Conservation (phyloP, 2,329 filamentous ascomycete species). For the Diaporthe sp. region DNA sequence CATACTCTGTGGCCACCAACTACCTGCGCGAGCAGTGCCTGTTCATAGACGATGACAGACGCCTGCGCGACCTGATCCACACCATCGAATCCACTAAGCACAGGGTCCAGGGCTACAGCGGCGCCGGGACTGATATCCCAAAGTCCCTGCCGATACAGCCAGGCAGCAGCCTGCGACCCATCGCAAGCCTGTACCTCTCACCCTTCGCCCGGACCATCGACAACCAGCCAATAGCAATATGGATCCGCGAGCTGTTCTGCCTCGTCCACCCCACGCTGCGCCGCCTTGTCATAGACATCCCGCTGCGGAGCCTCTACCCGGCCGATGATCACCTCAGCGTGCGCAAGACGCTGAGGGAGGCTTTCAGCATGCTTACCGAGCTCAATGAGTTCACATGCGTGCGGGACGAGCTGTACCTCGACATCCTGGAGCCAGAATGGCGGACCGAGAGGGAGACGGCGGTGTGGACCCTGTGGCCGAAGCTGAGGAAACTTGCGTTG, state of each 20-base stretch:
- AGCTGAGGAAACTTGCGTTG: conserved; percentile 58
- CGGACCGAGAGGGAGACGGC: conserved; percentile 47
- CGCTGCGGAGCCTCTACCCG: conserved; percentile 59
- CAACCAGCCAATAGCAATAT: conserved; percentile 56
- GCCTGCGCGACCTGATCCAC: conserved; percentile 52
- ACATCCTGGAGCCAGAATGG: conserved; percentile 43
- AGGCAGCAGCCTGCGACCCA: conserved; percentile 49
- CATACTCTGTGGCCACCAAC: conserved; percentile 56
- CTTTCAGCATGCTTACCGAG: conserved; percentile 57
- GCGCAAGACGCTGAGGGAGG: conserved; percentile 58
- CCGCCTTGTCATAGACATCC: conserved; percentile 63
- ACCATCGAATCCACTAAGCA: conserved; percentile 51
- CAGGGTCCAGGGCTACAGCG: conserved; percentile 42
- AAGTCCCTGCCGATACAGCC: conserved; percentile 41
- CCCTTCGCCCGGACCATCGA: conserved; percentile 55
- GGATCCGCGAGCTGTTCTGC: conserved; percentile 59
- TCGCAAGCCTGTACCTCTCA: conserved; percentile 58
- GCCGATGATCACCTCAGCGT: conserved; percentile 58
- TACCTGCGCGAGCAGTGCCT: conserved; percentile 62
- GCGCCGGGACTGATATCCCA: background rate
- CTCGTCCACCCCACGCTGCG: conserved; percentile 56
- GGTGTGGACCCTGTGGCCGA: conserved; percentile 61
- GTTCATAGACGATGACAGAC: conserved; percentile 57
- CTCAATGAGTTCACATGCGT: conserved; percentile 65
- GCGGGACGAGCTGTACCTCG: conserved; percentile 61